Conservation (phyloP, 164 flowering plant genomes). For the Berberis thunbergii region DNA sequence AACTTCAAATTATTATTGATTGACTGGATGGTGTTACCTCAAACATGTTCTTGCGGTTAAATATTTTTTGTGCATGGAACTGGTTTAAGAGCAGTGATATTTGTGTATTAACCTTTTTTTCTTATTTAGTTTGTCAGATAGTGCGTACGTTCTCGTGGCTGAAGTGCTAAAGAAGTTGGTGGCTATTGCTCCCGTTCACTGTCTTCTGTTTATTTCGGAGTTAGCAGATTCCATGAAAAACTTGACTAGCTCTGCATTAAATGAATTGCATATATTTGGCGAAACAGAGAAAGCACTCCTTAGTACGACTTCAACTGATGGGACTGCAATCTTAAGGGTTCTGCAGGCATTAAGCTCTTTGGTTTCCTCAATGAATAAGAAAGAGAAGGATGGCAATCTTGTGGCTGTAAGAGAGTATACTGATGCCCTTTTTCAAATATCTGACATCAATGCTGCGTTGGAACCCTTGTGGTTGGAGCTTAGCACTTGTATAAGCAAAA, state of each 20-base stretch:
- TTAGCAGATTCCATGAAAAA: conserved; percentile 60
- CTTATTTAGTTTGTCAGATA: conserved; percentile 69
- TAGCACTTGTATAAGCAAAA: conserved; percentile 78
- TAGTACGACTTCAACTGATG: conserved; percentile 65
- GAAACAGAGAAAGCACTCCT: conserved; percentile 70
- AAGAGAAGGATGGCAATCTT: conserved; percentile 38
- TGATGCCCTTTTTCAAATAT: conserved; percentile 50
- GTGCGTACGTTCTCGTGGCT: conserved; percentile 70
- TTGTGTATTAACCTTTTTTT: background rate
- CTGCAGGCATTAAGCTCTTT: conserved; percentile 85
- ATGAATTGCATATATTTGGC: conserved; percentile 65
- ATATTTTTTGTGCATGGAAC: too few species aligned
- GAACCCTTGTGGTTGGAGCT: conserved; percentile 94
- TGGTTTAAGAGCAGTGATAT: too few species aligned
- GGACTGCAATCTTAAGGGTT: conserved; percentile 88
- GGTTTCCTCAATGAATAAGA: conserved; percentile 48
- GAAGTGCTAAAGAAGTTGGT: conserved; percentile 89
- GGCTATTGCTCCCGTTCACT: conserved; percentile 63
- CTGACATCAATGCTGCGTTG: conserved; percentile 58
- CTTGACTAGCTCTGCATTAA: conserved; percentile 63
- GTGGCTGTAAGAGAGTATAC: conserved; percentile 38
- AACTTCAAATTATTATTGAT: too few species aligned
- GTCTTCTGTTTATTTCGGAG: conserved; percentile 74
- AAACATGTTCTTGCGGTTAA: too few species aligned
- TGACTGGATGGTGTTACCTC: too few species aligned